phyloP scores from a whole-genome alignment of 2,329 filamentous ascomycete genomes.

The Fusarium sp. region DNA sequence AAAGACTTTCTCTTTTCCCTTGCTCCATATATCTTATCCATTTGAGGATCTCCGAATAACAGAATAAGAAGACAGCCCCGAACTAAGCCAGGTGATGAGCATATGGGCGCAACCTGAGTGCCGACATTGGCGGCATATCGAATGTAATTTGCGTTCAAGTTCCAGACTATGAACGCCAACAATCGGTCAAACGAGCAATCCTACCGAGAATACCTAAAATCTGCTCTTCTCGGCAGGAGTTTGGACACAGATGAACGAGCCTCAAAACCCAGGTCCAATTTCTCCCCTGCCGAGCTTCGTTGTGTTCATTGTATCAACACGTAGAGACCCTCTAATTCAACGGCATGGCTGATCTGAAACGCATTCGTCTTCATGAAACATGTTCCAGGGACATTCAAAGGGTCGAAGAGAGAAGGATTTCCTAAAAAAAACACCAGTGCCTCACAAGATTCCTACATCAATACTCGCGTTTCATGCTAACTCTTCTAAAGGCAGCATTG shows the following conservation, averaged over 20 bases:
- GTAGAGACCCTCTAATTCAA: conserved; percentile 9
- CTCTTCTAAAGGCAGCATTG: neutral
- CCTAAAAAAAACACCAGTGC: neutral
- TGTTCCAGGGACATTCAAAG: conserved; percentile 16
- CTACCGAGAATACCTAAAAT: conserved; percentile 1
- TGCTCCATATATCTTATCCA: neutral
- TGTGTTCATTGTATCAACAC: conserved; percentile 6
- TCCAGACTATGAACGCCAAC: neutral
- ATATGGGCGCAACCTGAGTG: conserved; percentile 14
- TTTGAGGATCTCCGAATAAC: neutral
- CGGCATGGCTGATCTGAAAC: conserved; percentile 17
- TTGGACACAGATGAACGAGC: conserved; percentile 5
- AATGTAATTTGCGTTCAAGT: conserved; percentile 2
- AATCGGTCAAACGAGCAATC: neutral
- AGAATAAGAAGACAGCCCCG: neutral
- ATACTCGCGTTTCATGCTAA: conserved; percentile 1
- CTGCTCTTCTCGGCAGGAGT: conserved; percentile 7
- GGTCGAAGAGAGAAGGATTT: conserved; percentile 3
- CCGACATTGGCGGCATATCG: conserved; percentile 22
- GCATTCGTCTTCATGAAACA: conserved; percentile 19
- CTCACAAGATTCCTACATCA: conserved; percentile 2
- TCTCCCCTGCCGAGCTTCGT: conserved; percentile 37
- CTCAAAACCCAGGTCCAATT: conserved; percentile 29
- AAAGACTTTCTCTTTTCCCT: neutral
- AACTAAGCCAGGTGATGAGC: neutral